phyloP scores from a whole-genome alignment of 1,284 basidiomycete genomes.

The Leccinum pseudoinsigne region DNA sequence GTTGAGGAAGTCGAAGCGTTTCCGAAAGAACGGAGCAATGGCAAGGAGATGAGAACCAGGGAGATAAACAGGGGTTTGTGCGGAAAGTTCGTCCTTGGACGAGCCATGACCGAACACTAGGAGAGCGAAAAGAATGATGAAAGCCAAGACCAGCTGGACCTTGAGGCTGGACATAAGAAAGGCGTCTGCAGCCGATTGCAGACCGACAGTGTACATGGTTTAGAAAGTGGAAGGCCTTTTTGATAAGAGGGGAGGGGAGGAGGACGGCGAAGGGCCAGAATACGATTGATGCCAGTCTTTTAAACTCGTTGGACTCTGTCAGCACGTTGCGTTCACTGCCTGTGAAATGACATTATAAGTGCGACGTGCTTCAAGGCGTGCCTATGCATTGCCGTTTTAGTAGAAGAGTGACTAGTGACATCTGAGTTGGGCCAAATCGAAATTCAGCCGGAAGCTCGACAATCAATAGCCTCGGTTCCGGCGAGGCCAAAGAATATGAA shows the following conservation, averaged over 20 bases:
- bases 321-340: conserved; percentile 24
- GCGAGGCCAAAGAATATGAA: conserved; percentile 10
- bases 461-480: conserved; percentile 31
- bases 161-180: conserved; percentile 57
- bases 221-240: conserved; percentile 17
- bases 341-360: conserved; percentile 29
- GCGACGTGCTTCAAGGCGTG: conserved; percentile 27
- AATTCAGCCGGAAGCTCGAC: conserved; percentile 22
- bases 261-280: conserved; percentile 23
- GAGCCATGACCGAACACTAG: conserved; percentile 41
- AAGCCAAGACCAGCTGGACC: conserved; percentile 52
- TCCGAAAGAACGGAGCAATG: conserved; percentile 64
- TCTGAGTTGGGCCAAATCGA: conserved; percentile 8
- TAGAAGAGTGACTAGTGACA: conserved; percentile 3
- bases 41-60: conserved; percentile 56
- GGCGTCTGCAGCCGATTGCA: conserved; percentile 56
- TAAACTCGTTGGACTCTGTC: conserved; percentile 17
- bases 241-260: conserved; percentile 21
- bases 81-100: conserved; percentile 42
- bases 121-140: conserved; percentile 55
- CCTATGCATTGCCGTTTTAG: conserved; percentile 20
- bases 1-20: conserved; percentile 67
- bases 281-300: conserved; percentile 27
- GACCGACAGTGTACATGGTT: conserved; percentile 53
- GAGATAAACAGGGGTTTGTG: conserved; percentile 49